These are phyloP conservation scores for Cyclocybe cylindracea DNA, from an alignment of 768 basidiomycete genomes.

Conservation along the genomic window DNA sequence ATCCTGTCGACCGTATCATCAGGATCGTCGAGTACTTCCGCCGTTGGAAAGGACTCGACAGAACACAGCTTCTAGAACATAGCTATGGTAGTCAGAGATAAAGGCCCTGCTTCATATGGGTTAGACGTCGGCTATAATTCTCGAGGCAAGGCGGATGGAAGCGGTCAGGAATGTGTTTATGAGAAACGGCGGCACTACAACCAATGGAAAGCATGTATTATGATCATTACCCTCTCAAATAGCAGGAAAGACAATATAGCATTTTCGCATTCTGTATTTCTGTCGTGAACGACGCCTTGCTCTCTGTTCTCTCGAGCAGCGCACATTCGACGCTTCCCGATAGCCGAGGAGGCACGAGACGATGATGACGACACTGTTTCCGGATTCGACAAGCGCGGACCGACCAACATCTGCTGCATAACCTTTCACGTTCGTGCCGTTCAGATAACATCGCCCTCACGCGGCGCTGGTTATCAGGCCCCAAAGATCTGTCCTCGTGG, in stretches of 20 bases:
- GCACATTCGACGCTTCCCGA: too few relatives aligned
- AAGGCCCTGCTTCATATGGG: not conserved
- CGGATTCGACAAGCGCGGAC: not conserved
- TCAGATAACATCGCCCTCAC: conserved; percentile 4
- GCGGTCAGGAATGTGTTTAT: too few relatives aligned
- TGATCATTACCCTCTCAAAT: too few relatives aligned
- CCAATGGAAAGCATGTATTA: too few relatives aligned
- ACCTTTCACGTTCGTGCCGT: conserved; percentile 6
- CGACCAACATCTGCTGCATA: conserved; percentile 1
- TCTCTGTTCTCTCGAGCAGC: too few relatives aligned
- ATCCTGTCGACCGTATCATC: conserved; percentile 84
- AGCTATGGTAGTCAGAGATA: not conserved
- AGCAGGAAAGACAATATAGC: too few relatives aligned
- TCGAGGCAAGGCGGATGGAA: not conserved
- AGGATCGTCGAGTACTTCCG: conserved; percentile 85
- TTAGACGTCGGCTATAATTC: conserved; percentile 1
- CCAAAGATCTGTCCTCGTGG: not conserved
- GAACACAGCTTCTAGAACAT: conserved; percentile 72
- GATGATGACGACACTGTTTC: too few relatives aligned
- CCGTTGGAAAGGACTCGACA: conserved; percentile 85
- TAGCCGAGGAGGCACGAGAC: too few relatives aligned
- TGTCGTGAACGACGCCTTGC: too few relatives aligned
- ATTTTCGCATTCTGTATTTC: too few relatives aligned
- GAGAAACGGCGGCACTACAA: too few relatives aligned
- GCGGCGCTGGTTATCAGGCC: not conserved